Percentiles rank a stretch among this genome's conserved stretches.
Conservation (phyloP, 306 rosid genomes). For the Cucurbita ficifolia region DNA sequence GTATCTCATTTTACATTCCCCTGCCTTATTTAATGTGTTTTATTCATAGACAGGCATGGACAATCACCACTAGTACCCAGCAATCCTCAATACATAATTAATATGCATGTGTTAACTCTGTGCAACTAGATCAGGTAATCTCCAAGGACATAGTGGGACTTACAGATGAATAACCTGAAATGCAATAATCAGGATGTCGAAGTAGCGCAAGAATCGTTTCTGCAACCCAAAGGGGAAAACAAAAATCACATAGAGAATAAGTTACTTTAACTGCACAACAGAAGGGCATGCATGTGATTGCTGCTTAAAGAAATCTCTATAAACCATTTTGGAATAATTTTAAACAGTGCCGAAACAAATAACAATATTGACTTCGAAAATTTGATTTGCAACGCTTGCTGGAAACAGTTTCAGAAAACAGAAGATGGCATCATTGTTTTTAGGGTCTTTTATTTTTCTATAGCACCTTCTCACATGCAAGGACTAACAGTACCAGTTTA, state of each 20-base stretch:
- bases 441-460: not conserved
- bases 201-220: slow-evolving; percentile 89
- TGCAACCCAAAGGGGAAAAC: slow-evolving; percentile 23
- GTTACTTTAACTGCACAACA: slow-evolving; percentile 1
- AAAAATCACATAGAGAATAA: slow-evolving; percentile 8
- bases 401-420: not conserved
- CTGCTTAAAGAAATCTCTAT: not conserved
- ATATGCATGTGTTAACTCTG: not conserved
- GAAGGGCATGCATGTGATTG: not conserved
- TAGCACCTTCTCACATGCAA: not conserved
- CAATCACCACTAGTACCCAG: not conserved
- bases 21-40: not conserved
- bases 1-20: not conserved
- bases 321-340: not conserved
- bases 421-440: not conserved
- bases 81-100: not conserved
- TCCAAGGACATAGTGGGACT: slow-evolving; percentile 28
- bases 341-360: not conserved
- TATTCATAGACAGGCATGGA: not conserved
- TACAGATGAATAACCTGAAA: slow-evolving; percentile 83
- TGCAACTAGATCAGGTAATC: slow-evolving; percentile 1
- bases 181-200: slow-evolving; percentile 87
- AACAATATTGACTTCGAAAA: not conserved
- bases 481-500: not conserved
- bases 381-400: not conserved